Evolutionary conservation across 148 eudicot genomes (phyloP).

Genomic region (Rhododendron williamsianum): DNA sequence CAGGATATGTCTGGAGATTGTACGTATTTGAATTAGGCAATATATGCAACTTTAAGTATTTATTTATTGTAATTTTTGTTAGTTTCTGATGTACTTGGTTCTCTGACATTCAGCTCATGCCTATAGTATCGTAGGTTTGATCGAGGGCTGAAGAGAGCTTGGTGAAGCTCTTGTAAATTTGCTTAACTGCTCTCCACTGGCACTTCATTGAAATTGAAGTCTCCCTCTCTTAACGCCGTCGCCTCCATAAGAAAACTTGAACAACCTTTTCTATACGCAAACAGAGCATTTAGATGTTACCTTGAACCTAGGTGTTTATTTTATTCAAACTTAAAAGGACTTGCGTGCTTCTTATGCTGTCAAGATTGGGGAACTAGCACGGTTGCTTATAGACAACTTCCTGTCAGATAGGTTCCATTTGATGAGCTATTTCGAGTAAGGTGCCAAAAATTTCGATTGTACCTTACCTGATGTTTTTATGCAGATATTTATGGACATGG

Average conservation of each 20-base stretch:
- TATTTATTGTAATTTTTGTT: background rate
- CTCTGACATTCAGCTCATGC: background rate
- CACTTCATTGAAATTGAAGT: background rate
- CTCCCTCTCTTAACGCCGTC: background rate
- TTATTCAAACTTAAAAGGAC: background rate
- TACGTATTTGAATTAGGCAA: background rate
- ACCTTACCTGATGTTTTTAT: constrained; percentile 1
- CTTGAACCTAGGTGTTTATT: background rate
- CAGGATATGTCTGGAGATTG: background rate
- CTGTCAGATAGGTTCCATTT: background rate
- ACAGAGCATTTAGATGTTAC: background rate
- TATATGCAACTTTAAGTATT: background rate
- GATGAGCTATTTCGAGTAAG: background rate
- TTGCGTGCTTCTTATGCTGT: background rate
- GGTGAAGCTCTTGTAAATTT: background rate
- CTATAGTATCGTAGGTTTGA: background rate
- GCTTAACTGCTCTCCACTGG: background rate
- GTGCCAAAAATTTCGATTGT: background rate
- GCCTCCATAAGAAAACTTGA: background rate
- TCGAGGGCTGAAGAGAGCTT: background rate
- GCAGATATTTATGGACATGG: constrained; percentile 92
- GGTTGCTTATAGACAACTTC: background rate
- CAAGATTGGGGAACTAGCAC: background rate
- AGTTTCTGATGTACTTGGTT: background rate
- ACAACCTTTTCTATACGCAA: background rate